Base-by-base conservation (phyloP, 768 basidiomycete species). In the Suillus subaureus region DNA sequence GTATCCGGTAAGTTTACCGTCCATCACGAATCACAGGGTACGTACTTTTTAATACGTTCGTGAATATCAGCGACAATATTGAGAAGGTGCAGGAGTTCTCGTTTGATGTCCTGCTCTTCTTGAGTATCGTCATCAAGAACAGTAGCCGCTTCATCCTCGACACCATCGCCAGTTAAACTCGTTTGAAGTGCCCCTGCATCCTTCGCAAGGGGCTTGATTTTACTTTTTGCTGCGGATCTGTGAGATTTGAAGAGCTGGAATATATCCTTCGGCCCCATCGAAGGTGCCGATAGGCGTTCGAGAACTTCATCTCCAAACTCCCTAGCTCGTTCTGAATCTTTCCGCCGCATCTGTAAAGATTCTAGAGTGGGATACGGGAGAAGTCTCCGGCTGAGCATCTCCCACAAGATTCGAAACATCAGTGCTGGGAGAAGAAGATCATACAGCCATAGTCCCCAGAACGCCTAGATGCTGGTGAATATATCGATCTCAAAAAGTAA, bases 381-480 rank as follows among this genome's bases (percentile, higher is more conserved):
- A 37, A 89, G 61, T 65, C 80, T 81, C 42, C 82, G 81, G 45
- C 81, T 80, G 37, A 86, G 42, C 56, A 90, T 81, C 47, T 80
- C 70, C 66, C 82, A 84, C 35, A 85, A 69, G 16, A 89, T 71
- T 43, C 81, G 79, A 49, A 84, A 72, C 57, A 88, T 66, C 31
- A 88, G 71, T 9, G 82, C 80, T 15, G 90, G 83, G 15, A 85
- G 77, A 5, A 91, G 79, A 16, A 88, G 70, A 69, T 89, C 80
- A 61, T 84, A 70, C 73, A 84, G 84, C 89, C 89, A 91, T 18
- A 89, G 70, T 42, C 81, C 73, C 90, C 90, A 91, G 68, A 84
- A 91, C 1, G 79, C 64, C 90, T 90, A 66, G 43, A 52, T 35
- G 7, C 70, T 28, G 70, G 31, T 55, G 52, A 40, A 31, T 18